phyloP scores from a whole-genome alignment of 345 rosid species.

The Excoecaria agallocha region DNA sequence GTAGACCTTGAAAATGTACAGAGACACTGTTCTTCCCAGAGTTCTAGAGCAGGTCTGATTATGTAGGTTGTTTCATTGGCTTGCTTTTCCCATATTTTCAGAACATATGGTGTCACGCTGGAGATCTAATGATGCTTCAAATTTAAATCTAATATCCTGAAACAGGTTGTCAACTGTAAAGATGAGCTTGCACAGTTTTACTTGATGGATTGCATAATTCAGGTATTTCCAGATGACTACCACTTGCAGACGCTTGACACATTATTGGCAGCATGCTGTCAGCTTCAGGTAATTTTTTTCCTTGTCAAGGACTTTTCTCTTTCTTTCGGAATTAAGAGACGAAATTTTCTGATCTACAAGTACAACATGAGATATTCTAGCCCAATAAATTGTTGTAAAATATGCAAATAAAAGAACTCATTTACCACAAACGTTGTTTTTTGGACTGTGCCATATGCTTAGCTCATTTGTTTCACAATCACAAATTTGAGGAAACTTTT shows the following conservation, averaged over 20 bases:
- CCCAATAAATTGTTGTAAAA: background rate
- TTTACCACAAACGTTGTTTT: background rate
- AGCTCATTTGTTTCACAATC: background rate
- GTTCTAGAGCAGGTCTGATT: slow-evolving; percentile 85
- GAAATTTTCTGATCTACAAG: background rate
- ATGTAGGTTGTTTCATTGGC: background rate
- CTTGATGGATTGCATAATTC: slow-evolving; percentile 95
- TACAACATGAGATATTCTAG: background rate
- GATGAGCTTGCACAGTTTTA: slow-evolving; percentile 94
- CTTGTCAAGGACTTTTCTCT: background rate
- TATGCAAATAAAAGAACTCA: background rate
- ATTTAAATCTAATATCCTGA: background rate
- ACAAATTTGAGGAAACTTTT: too few species aligned
- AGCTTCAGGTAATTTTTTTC: slow-evolving; percentile 71
- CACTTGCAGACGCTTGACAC: slow-evolving; percentile 96
- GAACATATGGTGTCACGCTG: background rate
- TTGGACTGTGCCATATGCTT: background rate
- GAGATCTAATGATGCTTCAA: background rate
- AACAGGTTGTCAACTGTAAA: slow-evolving; percentile 90
- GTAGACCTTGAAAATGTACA: slow-evolving; percentile 90
- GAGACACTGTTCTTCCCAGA: slow-evolving; percentile 91
- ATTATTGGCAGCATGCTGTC: slow-evolving; percentile 85
- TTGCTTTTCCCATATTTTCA: background rate
- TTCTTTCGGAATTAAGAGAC: background rate
- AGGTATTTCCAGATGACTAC: slow-evolving; percentile 97